Base-by-base conservation (phyloP, 495 filamentous ascomycete genomes). In the Penicillium diatomitis region DNA sequence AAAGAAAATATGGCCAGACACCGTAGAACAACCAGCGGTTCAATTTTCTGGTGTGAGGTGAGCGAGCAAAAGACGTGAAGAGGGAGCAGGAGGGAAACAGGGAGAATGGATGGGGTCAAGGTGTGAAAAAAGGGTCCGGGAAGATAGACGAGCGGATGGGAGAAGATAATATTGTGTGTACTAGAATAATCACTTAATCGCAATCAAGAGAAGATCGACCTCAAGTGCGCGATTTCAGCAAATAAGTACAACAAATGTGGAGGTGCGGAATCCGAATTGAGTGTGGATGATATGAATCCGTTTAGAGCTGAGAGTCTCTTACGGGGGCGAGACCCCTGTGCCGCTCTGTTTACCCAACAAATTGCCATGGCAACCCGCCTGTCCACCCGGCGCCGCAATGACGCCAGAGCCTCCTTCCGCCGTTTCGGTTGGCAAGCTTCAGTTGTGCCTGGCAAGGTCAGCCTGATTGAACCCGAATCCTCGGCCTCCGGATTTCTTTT, bases 301-400 rank as follows among this genome's bases (percentile, higher is more conserved):
- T 30, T 30, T 27, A 27, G 28, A 49, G 50, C 30, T 34, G 61
- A 62, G 56, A 56, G 47, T 56, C 56, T 60, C 36, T 47, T 52
- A 20, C 20, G 42, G 4, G 34, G 53, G 45, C 52, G 50, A 61
- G 52, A 61, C 44, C 54, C 52, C 56, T 72, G 41, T n/a, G 4
- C 6, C 7, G 12, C 31, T 33, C 29, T 44, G 70, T 74, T 74
- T 71, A 74, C 65, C 42, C 50, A 32, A 32, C 37, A 39, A 66
- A 66, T 60, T 74, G 69, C 63, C 65, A 74, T 74, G 62, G 70
- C 70, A 73, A 73, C 68, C 10, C 8, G 38, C 38, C 38, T 20
- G 55, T 44, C 46, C 53, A 50, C 37, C 47, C 20, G 20, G 37
- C 39, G 8, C 44, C 44, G 33, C 45, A 29, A 66, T 68, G 68